A percentile compares a stretch with the other conserved stretches of the same genome.
Conservation (phyloP, 2,329 filamentous ascomycete genomes). For the Colletotrichum plurivorum region DNA sequence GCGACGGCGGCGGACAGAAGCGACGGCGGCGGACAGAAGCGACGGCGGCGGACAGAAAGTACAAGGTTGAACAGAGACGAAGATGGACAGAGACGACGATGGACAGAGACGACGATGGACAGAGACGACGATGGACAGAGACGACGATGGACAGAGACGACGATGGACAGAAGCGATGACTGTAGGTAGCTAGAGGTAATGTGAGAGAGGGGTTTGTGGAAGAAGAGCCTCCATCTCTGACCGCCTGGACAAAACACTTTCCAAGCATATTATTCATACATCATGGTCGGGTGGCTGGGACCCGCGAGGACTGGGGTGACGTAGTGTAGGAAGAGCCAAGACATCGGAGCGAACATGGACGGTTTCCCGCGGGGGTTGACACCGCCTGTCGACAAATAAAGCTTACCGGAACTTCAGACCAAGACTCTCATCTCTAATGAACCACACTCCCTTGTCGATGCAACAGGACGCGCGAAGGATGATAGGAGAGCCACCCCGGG, state of each 20-base stretch:
- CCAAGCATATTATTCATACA: constrained; percentile 9
- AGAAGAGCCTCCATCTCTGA: not conserved
- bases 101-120: too few species aligned
- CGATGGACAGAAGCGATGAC: too few species aligned
- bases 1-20: too few species aligned
- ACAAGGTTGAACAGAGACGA: too few species aligned
- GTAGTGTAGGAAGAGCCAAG: not conserved
- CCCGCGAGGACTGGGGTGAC: not conserved
- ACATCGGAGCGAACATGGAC: not conserved
- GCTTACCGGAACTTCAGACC: not conserved
- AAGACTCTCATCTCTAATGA: not conserved
- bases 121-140: too few species aligned
- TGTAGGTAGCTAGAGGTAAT: too few species aligned
- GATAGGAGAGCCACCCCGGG: constrained; percentile 35
- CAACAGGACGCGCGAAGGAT: constrained; percentile 3
- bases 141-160: too few species aligned
- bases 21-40: too few species aligned
- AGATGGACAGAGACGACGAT: too few species aligned
- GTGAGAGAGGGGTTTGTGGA: too few species aligned
- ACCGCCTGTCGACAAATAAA: not conserved
- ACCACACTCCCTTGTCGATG: constrained; percentile 6
- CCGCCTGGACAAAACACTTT: not conserved
- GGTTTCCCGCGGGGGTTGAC: not conserved
- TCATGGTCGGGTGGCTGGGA: constrained; percentile 8
- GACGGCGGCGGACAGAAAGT: too few species aligned